A percentile compares a stretch with the other conserved stretches of the same genome.
Conservation (phyloP, 2,329 filamentous ascomycete genomes). For the Penicillium hordei region DNA sequence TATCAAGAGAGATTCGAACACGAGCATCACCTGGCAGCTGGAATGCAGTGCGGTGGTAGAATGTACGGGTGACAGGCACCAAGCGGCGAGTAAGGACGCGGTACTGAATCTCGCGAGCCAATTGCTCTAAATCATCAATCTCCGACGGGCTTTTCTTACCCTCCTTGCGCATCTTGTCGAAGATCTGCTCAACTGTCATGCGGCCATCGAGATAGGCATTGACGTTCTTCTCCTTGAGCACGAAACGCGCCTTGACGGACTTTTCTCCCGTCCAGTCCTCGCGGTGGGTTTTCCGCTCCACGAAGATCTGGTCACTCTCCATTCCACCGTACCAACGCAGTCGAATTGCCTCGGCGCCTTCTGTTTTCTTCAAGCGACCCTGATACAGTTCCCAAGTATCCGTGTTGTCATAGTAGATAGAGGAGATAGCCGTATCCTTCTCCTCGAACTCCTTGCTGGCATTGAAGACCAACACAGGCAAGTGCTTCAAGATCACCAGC, state of each 20-base stretch:
- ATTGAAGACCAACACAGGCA: conserved; percentile 96
- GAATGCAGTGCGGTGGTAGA: conserved; percentile 98
- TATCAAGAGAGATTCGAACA: conserved; percentile 94
- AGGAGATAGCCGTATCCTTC: conserved; percentile 91
- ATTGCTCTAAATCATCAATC: conserved; percentile 82
- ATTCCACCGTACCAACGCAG: conserved; percentile 97
- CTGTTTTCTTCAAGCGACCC: conserved; percentile 93
- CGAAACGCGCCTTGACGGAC: conserved; percentile 95
- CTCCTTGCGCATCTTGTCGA: conserved; percentile 93
- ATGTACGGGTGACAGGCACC: conserved; percentile 85
- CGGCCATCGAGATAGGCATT: conserved; percentile 85
- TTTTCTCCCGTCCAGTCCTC: conserved; percentile 99
- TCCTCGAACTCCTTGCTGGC: conserved; percentile 92
- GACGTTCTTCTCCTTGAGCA: conserved; percentile 95
- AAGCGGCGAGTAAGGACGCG: conserved; percentile 84
- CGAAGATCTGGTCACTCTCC: conserved; percentile 91
- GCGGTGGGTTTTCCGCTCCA: conserved; percentile 95
- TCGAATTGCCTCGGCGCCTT: conserved; percentile 94
- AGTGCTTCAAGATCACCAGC: conserved; percentile 94
- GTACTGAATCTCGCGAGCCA: conserved; percentile 92
- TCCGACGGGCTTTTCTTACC: conserved; percentile 91
- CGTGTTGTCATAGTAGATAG: conserved; percentile 97
- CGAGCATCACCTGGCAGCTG: conserved; percentile 94
- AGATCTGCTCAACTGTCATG: conserved; percentile 81
- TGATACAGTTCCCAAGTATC: conserved; percentile 92